These are phyloP conservation scores for Penicillium olsonii DNA, from an alignment of 2,329 filamentous ascomycete species.

Conservation along the genomic window DNA sequence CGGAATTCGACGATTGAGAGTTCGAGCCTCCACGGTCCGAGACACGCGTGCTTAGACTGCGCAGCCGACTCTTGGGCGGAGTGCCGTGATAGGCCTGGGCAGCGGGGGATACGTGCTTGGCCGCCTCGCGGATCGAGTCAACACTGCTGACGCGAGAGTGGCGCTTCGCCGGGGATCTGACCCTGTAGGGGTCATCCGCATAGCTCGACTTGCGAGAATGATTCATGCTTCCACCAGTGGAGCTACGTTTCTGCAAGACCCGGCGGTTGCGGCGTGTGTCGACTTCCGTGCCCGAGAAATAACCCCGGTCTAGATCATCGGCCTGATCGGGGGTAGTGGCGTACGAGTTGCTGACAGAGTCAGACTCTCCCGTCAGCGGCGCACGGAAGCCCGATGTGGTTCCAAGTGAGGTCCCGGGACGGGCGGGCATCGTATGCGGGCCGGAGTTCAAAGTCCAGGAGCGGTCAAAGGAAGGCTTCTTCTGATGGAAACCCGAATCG, in stretches of 20 bases:
- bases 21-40: slow-evolving; percentile 40
- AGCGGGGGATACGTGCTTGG: slow-evolving; percentile 54
- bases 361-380: slow-evolving; percentile 29
- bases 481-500: slow-evolving; percentile 48
- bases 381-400: slow-evolving; percentile 25
- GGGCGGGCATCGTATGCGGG: slow-evolving; percentile 33
- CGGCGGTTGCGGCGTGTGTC: slow-evolving; percentile 72
- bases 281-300: slow-evolving; percentile 86
- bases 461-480: slow-evolving; percentile 61
- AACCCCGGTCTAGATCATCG: slow-evolving; percentile 77
- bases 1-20: slow-evolving; percentile 56
- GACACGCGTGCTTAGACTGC: slow-evolving; percentile 62
- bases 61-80: slow-evolving; percentile 53
- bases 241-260: slow-evolving; percentile 72
- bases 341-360: slow-evolving; percentile 24
- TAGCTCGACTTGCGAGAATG: slow-evolving; percentile 76
- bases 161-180: slow-evolving; percentile 66
- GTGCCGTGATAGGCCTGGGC: slow-evolving; percentile 69
- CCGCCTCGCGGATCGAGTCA: slow-evolving; percentile 68
- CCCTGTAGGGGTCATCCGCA: slow-evolving; percentile 69
- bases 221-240: slow-evolving; percentile 41
- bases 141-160: slow-evolving; percentile 79
- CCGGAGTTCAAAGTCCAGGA: slow-evolving; percentile 57
- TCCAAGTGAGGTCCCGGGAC: slow-evolving; percentile 37
- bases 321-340: slow-evolving; percentile 35